Evolutionary conservation across 768 basidiomycete species (phyloP), one percentile per base, ranked within the genome.

Genomic region (Russula virescens): DNA sequence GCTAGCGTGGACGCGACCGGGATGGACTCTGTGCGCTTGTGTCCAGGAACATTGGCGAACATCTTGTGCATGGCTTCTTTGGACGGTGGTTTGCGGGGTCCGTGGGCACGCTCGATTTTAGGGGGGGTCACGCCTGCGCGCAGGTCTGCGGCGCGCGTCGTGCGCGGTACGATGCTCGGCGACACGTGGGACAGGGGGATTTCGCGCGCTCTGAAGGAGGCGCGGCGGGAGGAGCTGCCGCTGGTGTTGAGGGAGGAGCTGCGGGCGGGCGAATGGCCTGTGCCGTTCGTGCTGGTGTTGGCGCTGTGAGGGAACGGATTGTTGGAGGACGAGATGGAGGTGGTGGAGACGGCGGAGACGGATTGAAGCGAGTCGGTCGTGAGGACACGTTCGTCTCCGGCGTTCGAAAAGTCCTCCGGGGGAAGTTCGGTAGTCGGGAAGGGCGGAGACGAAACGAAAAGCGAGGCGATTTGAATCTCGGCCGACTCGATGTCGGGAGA

Each of bases 371-470:
- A 76, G 55, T 64, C 65, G 7, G 69, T 62, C 13, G 62, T 59
- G 35, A 60, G 46, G 3, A 49, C 35, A 21, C 31, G 31, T 31
- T 31, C 31, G 23, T 54, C 43, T 63, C 78, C 72, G 26, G 75
- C 74, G 18, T 67, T 72, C 61, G 75, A 75, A 26, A 68, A 71
- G 70, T 74, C 76, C 2, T 74, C 76, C 3, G 78, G 70, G 1
- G 87, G 86, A 13, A 91, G 80, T 38, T 89, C 88, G 3, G 79
- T 72, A 5, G 82, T 77, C 3, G 85, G 86, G 75, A 91, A 91
- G 0, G 89, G 89, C 5, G 91, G 91, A 0, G 90, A 91, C 10
- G 88, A 91, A 4, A 80, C 87, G 69, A 94, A 94, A 61, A 94
- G 80, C 46, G 88, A 79, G 5, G 81, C 77, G 58, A 94, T 92